Evolutionary conservation across 169 alveolate species (phyloP).

Genomic region (Fabrea salina): DNA sequence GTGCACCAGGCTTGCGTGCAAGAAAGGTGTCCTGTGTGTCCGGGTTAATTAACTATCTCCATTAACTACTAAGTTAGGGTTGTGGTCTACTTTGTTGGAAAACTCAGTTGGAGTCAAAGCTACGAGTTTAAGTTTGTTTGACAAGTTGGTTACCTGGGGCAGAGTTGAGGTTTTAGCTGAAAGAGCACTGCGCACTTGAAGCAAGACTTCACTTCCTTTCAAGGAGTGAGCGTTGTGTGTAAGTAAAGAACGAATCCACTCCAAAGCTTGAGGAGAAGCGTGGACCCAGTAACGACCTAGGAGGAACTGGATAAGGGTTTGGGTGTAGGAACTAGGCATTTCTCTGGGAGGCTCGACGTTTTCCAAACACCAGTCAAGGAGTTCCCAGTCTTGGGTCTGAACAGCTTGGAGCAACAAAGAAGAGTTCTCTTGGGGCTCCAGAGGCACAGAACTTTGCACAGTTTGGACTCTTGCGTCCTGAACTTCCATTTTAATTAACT

Average conservation of each 20-base stretch:
- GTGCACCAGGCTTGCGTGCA: too few relatives aligned
- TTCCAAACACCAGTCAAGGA: constrained; percentile 25
- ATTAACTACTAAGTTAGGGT: too few relatives aligned
- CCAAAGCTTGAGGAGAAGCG: neutral
- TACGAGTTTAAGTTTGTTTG: constrained; percentile 5
- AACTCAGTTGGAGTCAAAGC: too few relatives aligned
- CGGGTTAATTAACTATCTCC: too few relatives aligned
- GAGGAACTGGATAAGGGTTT: neutral
- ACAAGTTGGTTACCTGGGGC: neutral
- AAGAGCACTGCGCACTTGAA: neutral
- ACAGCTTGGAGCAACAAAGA: constrained; percentile 5
- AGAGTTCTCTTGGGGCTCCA: neutral
- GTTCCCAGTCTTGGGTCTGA: neutral
- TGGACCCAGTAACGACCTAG: constrained; percentile 7
- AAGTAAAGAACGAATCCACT: neutral
- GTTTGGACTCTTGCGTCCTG: constrained; percentile 13
- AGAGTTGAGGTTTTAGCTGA: constrained; percentile 7
- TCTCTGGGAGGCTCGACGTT: neutral
- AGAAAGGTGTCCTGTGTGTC: too few relatives aligned
- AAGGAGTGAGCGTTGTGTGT: neutral
- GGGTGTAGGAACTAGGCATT: neutral
- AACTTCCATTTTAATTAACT: too few relatives aligned
- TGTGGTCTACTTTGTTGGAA: too few relatives aligned
- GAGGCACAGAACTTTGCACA: neutral
- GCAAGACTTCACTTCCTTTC: neutral